phyloP scores from a whole-genome alignment of 2,329 filamentous ascomycete genomes.

The Talaromyces sp. region DNA sequence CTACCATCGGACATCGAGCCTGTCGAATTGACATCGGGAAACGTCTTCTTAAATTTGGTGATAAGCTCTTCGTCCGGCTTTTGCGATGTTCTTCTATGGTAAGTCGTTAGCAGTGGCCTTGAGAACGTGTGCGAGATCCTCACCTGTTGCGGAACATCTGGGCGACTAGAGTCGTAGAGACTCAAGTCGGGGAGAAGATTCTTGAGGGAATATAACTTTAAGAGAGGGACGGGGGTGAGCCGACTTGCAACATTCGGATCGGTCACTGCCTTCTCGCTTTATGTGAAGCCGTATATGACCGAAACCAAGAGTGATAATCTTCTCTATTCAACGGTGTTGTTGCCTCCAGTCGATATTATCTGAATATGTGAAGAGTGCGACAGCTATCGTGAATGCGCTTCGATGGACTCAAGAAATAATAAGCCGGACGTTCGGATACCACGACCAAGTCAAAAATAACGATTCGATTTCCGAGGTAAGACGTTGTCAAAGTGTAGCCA shows the following conservation, averaged over 20 bases:
- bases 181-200: constrained; percentile 12
- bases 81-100: constrained; percentile 68
- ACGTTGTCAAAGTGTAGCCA: not conserved
- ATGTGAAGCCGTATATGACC: not conserved
- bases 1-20: constrained; percentile 34
- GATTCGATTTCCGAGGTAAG: not conserved
- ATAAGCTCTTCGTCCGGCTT: constrained; percentile 85
- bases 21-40: constrained; percentile 67
- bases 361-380: not conserved
- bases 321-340: not conserved
- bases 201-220: constrained; percentile 19
- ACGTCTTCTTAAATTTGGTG: constrained; percentile 78
- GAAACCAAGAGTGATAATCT: not conserved
- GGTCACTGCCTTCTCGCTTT: constrained; percentile 5
- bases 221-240: constrained; percentile 22
- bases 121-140: constrained; percentile 24
- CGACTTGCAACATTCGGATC: constrained; percentile 21
- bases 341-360: not conserved
- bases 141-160: constrained; percentile 52
- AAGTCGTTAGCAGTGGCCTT: constrained; percentile 6
- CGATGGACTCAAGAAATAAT: not conserved
- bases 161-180: constrained; percentile 19
- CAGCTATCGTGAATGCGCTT: not conserved
- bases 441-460: not conserved
- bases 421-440: not conserved